Percentiles rank a stretch among this genome's conserved stretches.
Conservation (phyloP, 75 land plant species). For the Gnetum montanum region DNA sequence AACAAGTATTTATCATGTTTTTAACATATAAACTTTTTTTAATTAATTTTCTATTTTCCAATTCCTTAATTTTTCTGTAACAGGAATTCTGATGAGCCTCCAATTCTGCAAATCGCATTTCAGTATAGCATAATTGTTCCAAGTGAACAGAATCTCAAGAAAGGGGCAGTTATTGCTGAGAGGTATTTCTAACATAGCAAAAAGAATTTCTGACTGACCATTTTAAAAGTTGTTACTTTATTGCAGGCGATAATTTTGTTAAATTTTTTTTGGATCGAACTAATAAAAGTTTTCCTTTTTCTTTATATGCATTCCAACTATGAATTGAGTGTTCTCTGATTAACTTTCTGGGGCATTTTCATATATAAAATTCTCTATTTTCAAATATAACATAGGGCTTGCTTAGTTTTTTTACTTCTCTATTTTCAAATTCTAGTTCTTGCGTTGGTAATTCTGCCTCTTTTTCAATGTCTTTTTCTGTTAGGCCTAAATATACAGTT, state of each 20-base stretch:
- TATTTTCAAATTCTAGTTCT: background rate
- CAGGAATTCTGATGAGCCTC: conserved; percentile 64
- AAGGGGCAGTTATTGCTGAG: conserved; percentile 15
- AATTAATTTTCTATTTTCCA: conserved; percentile 2
- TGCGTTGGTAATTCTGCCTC: background rate
- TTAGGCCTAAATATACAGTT: conserved; percentile 43
- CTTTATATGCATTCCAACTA: too few relatives aligned
- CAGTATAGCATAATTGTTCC: conserved; percentile 88
- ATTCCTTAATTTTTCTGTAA: conserved; percentile 10
- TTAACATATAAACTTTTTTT: too few relatives aligned
- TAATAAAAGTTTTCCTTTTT: too few relatives aligned
- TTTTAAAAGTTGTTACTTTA: background rate
- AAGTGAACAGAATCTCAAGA: conserved; percentile 27
- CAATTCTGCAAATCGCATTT: conserved; percentile 88
- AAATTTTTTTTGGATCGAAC: too few relatives aligned
- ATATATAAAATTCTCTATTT: too few relatives aligned
- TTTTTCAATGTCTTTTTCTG: background rate
- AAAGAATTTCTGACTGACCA: background rate
- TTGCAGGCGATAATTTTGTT: too few relatives aligned
- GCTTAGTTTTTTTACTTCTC: background rate
- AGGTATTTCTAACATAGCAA: conserved; percentile 22
- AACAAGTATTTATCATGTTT: too few relatives aligned
- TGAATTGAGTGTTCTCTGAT: too few relatives aligned
- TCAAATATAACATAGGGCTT: too few relatives aligned
- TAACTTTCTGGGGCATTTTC: too few relatives aligned